Evolutionary conservation across 176 grass and related monocot genomes (phyloP).

Genomic region (Aegilops longissima): DNA sequence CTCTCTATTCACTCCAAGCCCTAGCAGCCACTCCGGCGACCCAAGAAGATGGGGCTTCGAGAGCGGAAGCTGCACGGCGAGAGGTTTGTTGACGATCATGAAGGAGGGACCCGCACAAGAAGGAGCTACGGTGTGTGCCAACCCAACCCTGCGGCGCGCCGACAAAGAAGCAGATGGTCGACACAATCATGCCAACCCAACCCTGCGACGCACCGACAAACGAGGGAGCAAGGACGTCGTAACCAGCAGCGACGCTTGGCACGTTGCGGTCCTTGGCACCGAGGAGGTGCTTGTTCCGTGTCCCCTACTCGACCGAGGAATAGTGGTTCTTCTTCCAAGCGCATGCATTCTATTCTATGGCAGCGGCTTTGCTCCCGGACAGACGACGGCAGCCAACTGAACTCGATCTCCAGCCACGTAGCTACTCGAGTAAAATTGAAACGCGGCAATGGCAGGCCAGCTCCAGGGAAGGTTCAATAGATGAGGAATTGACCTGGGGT

Average conservation of each 20-base stretch:
- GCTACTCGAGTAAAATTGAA: too few species aligned
- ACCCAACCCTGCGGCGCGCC: too few species aligned
- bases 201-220: background rate
- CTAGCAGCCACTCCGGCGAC: background rate
- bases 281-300: background rate
- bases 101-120: too few species aligned
- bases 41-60: background rate
- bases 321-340: constrained; percentile 34
- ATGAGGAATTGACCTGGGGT: too few species aligned
- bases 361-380: too few species aligned
- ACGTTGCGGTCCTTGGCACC: constrained; percentile 13
- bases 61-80: background rate
- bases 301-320: background rate
- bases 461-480: too few species aligned
- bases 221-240: constrained; percentile 29
- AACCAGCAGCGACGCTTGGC: background rate
- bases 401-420: too few species aligned
- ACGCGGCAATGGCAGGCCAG: too few species aligned
- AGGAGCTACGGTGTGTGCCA: too few species aligned
- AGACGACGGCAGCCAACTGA: too few species aligned
- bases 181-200: constrained; percentile 19
- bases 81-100: too few species aligned
- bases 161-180: background rate
- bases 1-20: background rate
- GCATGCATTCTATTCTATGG: background rate